phyloP scores from a whole-genome alignment of 257 asterid genomes.

The Ajuga chamaepitys region DNA sequence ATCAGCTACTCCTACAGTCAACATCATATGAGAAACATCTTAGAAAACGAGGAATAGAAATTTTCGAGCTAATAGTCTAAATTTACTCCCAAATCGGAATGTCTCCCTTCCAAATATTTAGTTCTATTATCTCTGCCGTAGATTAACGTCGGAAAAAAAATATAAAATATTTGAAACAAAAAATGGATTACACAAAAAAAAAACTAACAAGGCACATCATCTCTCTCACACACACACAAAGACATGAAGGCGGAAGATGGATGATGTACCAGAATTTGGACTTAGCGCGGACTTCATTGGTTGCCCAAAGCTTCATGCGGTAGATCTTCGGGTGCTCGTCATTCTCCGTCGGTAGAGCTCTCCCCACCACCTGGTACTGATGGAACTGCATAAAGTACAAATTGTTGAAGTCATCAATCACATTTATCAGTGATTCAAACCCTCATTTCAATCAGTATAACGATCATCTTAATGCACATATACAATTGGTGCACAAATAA shows the following conservation, averaged over 20 bases:
- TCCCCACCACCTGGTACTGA: conserved; percentile 94
- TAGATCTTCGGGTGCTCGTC: conserved; percentile 85
- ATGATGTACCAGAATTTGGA: conserved; percentile 73
- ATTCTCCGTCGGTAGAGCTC: conserved; percentile 77
- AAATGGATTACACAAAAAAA: too few species aligned
- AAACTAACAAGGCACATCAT: not conserved
- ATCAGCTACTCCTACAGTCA: not conserved
- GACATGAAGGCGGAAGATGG: not conserved
- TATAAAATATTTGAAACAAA: not conserved
- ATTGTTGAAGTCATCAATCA: not conserved
- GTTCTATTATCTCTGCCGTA: not conserved
- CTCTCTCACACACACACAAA: not conserved
- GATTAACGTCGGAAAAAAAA: not conserved
- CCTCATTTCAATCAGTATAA: not conserved
- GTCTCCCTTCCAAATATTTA: not conserved
- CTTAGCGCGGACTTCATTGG: conserved; percentile 90
- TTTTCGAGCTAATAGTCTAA: not conserved
- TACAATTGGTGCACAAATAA: not conserved
- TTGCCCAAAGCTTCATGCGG: conserved; percentile 94
- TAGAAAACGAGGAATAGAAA: not conserved
- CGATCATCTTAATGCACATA: not conserved
- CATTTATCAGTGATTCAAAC: not conserved
- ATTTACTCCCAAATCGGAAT: not conserved
- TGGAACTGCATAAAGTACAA: conserved; percentile 46
- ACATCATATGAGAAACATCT: not conserved